A percentile compares a stretch with the other conserved stretches of the same genome.
These are phyloP conservation scores for Lactifluus pinguis DNA, from an alignment of 768 basidiomycete genomes.

Conservation along the genomic window DNA sequence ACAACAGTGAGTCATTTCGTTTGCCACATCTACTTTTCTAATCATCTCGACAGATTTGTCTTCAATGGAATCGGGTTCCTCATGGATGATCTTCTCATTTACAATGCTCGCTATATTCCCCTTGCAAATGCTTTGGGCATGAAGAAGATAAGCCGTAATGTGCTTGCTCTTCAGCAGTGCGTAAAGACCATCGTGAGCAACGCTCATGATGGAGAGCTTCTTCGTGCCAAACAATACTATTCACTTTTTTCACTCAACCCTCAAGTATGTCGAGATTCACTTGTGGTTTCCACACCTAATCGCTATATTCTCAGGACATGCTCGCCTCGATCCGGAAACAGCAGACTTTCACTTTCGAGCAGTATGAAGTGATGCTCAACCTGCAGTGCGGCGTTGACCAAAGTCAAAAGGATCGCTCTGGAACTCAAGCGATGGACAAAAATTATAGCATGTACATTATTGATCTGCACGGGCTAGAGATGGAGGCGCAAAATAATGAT, in stretches of 20 bases:
- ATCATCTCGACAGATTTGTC: constrained; percentile 50
- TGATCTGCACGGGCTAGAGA: constrained; percentile 76
- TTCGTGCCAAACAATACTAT: constrained; percentile 73
- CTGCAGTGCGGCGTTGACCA: constrained; percentile 82
- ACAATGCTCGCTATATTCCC: constrained; percentile 61
- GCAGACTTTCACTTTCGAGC: constrained; percentile 74
- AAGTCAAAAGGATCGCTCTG: constrained; percentile 40
- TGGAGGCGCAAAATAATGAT: constrained; percentile 39
- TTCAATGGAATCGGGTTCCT: constrained; percentile 80
- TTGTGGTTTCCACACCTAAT: neutral
- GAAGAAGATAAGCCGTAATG: constrained; percentile 80
- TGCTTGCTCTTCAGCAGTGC: constrained; percentile 86
- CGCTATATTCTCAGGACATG: constrained; percentile 47
- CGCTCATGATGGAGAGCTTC: constrained; percentile 55
- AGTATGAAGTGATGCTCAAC: constrained; percentile 86
- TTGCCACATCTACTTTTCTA: constrained; percentile 11
- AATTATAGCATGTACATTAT: constrained; percentile 85
- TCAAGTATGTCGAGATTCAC: constrained; percentile 39
- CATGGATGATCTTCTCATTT: constrained; percentile 76
- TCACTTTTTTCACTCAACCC: constrained; percentile 67
- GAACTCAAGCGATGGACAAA: constrained; percentile 48
- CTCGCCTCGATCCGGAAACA: constrained; percentile 57
- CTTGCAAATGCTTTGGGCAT: constrained; percentile 67
- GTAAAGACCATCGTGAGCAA: constrained; percentile 67
- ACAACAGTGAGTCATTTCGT: constrained; percentile 43